Percentiles rank a stretch among this genome's conserved stretches.
Conservation (phyloP, 2,329 filamentous ascomycete genomes). For the Tolypocladium inflatum region DNA sequence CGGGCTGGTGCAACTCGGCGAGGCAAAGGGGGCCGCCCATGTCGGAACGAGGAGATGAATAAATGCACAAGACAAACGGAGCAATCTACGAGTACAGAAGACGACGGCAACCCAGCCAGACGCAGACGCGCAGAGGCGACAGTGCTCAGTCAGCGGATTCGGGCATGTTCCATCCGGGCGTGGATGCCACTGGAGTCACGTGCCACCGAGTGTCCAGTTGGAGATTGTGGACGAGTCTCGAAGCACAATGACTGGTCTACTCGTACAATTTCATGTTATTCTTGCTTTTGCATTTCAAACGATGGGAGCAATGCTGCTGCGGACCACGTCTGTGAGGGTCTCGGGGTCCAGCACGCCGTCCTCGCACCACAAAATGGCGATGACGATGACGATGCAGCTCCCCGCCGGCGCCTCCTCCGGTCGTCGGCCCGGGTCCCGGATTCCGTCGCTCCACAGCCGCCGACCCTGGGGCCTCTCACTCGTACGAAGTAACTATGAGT, state of each 20-base stretch:
- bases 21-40: not conserved
- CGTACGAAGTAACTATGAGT: no score
- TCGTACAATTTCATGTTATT: not conserved
- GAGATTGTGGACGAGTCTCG: not conserved
- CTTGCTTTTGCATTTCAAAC: not conserved
- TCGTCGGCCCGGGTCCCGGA: not conserved
- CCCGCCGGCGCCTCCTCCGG: not conserved
- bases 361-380: not conserved
- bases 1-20: not conserved
- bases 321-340: not conserved
- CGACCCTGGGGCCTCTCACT: not conserved
- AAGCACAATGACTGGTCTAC: not conserved
- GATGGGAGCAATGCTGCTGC: not conserved
- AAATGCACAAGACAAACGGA: not conserved
- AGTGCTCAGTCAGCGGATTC: conserved; percentile 10
- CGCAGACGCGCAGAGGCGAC: not conserved
- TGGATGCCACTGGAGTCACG: not conserved
- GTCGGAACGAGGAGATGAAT: not conserved
- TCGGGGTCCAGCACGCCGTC: not conserved
- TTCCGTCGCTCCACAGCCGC: not conserved
- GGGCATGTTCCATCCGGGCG: conserved; percentile 6
- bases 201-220: conserved; percentile 3
- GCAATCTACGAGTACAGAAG: not conserved
- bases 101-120: not conserved
- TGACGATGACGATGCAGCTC: not conserved